Conservation (phyloP, 176 grass and related monocot genomes). For the Secale cereale region DNA sequence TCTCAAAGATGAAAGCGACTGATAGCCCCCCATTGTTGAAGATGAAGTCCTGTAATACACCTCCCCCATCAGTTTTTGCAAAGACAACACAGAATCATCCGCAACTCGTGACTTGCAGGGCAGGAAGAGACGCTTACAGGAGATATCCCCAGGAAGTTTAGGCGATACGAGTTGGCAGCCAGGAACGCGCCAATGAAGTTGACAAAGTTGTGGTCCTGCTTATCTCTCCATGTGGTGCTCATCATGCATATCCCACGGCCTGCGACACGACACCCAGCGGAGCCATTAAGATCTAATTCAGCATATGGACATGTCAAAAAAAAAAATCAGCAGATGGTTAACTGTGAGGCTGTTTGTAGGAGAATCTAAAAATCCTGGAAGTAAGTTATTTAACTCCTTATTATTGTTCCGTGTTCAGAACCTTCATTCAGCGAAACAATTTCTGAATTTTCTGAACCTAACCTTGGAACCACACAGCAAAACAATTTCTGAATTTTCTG, state of each 20-base stretch:
- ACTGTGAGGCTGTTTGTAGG: not conserved
- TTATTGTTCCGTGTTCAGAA: not conserved
- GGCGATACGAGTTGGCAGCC: constrained; percentile 59
- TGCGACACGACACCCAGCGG: not conserved
- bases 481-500: too few species aligned
- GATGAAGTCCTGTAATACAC: not conserved
- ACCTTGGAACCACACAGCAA: not conserved
- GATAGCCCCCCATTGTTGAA: constrained; percentile 32
- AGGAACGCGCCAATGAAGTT: constrained; percentile 61
- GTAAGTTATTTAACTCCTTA: too few species aligned
- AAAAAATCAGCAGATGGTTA: not conserved
- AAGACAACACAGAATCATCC: not conserved
- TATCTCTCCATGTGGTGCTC: constrained; percentile 74
- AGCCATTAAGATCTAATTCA: not conserved
- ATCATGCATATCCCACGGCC: constrained; percentile 73
- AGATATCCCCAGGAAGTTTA: constrained; percentile 60
- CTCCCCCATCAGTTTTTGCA: not conserved
- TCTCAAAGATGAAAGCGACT: constrained; percentile 76
- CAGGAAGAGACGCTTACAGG: not conserved
- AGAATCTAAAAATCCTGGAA: not conserved
- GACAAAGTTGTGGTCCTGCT: constrained; percentile 55
- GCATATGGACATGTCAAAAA: not conserved
- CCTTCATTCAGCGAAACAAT: not conserved
- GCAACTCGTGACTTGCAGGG: not conserved
- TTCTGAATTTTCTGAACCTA: not conserved